Evolutionary conservation across 1,139 yeast genomes (phyloP), one percentile per base, ranked within the genome.

Genomic region (Tardiomyces blankii): DNA sequence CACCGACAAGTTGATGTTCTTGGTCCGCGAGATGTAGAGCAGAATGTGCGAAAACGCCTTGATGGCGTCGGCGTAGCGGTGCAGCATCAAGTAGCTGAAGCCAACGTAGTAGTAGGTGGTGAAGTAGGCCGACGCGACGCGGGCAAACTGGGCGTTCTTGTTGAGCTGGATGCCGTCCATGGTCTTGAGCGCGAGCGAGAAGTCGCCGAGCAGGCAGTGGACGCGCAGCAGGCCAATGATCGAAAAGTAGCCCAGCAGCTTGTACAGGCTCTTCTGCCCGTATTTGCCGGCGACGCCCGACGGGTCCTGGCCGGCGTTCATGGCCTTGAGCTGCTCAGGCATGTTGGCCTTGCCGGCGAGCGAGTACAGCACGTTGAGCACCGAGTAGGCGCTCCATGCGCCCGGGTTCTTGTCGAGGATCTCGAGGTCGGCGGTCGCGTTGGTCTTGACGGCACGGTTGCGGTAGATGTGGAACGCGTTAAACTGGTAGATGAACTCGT

Each of bases 71-170:
- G 74, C 64, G 54, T 72, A 72, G 52, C 77, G 62, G 50, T 71
- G 67, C 53, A 71, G 58, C 76, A 72, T 72, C 57, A 72, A 57
- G 61, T 72, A 72, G 55, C 75, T 68, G 61, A 69, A 70, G 3
- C 76, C 77, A 42, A 71, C 74, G 51, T 72, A 72, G 60, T 72
- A 72, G 60, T 71, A 72, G 43, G 73, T 69, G 42, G 74, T 68
- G 61, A 70, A 70, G 55, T 72, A 75, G 40, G 72, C 72, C 25
- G 73, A 70, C 35, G 74, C 68, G 41, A 72, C 71, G 48, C 67
- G 65, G 27, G 73, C 65, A 55, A 69, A 68, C 51, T 69, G 64
- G 12, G 72, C 71, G 53, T 63, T 67, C 57, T 71, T 72, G 54
- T 67, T 69, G 51, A 72, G 59, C 47, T 70, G 73, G 45, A 72